phyloP scores from a whole-genome alignment of 352 stramenopile species.

The Globisporangium irregulare region DNA sequence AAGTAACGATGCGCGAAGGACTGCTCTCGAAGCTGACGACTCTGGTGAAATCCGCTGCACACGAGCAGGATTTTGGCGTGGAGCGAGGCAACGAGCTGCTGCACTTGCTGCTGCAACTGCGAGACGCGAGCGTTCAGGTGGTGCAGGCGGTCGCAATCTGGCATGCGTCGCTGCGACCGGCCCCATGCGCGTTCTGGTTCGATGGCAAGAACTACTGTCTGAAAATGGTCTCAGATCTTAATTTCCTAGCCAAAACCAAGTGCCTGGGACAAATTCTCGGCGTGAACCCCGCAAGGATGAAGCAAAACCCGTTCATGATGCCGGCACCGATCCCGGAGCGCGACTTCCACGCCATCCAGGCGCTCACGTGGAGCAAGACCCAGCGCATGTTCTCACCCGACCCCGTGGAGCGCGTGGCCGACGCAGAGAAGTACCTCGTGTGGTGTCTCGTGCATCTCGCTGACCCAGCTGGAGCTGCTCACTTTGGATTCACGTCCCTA shows the following conservation, averaged over 20 bases:
- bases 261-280: slow-evolving; percentile 49
- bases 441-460: slow-evolving; percentile 55
- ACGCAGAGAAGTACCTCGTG: slow-evolving; percentile 64
- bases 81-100: slow-evolving; percentile 54
- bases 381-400: slow-evolving; percentile 26
- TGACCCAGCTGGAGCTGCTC: slow-evolving; percentile 7
- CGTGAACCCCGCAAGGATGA: slow-evolving; percentile 53
- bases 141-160: slow-evolving; percentile 52
- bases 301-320: slow-evolving; percentile 87
- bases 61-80: slow-evolving; percentile 29
- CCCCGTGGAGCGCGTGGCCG: slow-evolving; percentile 36
- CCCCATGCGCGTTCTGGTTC: slow-evolving; percentile 38
- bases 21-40: slow-evolving; percentile 48
- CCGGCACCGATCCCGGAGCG: slow-evolving; percentile 58
- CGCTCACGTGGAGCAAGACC: slow-evolving; percentile 25
- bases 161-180: slow-evolving; percentile 31
- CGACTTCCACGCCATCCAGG: slow-evolving; percentile 37
- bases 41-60: slow-evolving; percentile 25
- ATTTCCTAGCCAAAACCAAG: slow-evolving; percentile 62
- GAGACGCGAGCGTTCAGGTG: slow-evolving; percentile 52
- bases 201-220: slow-evolving; percentile 63
- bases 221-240: slow-evolving; percentile 76
- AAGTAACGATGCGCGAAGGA: slow-evolving; percentile 59
- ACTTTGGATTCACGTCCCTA: slow-evolving; percentile 1
- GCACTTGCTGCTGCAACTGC: slow-evolving; percentile 61